Conservation (phyloP, 805 yeast genomes). For the Saturnispora quitensis region DNA sequence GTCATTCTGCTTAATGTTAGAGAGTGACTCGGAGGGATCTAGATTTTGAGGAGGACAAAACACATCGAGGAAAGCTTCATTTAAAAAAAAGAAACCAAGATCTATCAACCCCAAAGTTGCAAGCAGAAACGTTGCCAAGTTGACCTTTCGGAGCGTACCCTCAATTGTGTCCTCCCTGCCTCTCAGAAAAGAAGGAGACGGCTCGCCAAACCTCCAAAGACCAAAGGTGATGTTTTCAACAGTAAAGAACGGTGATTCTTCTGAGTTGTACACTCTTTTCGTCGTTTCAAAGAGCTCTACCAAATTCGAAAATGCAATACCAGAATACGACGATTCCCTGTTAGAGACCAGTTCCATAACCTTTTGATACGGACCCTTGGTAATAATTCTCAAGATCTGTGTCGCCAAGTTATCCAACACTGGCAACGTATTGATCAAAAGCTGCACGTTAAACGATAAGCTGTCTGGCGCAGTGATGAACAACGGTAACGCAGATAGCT, state of each 20-base stretch:
- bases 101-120: slow-evolving; percentile 80
- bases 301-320: slow-evolving; percentile 53
- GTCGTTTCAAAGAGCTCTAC: slow-evolving; percentile 73
- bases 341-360: slow-evolving; percentile 60
- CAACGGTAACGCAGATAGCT: slow-evolving; percentile 52
- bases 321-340: slow-evolving; percentile 51
- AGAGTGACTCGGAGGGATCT: slow-evolving; percentile 34
- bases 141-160: slow-evolving; percentile 70
- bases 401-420: slow-evolving; percentile 74
- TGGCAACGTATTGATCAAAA: slow-evolving; percentile 60
- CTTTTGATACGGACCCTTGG: slow-evolving; percentile 68
- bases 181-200: slow-evolving; percentile 47
- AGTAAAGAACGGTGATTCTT: slow-evolving; percentile 62
- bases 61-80: slow-evolving; percentile 76
- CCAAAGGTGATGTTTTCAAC: slow-evolving; percentile 67
- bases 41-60: slow-evolving; percentile 69
- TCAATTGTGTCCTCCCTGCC: slow-evolving; percentile 54
- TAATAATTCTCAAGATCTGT: slow-evolving; percentile 66
- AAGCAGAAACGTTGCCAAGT: slow-evolving; percentile 79
- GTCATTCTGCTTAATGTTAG: slow-evolving; percentile 19
- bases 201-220: slow-evolving; percentile 54
- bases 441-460: slow-evolving; percentile 52
- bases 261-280: slow-evolving; percentile 55
- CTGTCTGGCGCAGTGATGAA: slow-evolving; percentile 47
- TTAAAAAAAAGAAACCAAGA: slow-evolving; percentile 78